Percentiles rank a stretch among this genome's conserved stretches.
Evolutionary conservation across 345 rosid genomes (phyloP).

Genomic region (Eutrema yunnanense): DNA sequence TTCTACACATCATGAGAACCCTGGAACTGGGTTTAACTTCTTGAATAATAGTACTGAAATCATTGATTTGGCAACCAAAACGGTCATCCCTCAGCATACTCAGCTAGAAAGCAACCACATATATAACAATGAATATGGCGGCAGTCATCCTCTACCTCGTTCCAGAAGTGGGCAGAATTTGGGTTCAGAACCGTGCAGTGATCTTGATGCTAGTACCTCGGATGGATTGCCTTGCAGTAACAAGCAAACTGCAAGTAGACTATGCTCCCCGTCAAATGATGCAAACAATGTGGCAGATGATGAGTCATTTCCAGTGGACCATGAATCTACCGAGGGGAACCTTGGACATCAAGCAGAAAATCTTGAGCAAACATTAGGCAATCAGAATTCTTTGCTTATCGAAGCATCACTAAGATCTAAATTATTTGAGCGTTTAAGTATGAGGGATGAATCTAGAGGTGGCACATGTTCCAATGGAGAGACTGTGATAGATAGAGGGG

Average conservation of each 20-base stretch:
- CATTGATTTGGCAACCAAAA: conserved; percentile 37
- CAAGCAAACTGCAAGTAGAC: conserved; percentile 37
- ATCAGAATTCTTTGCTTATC: conserved; percentile 53
- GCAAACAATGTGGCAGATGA: conserved; percentile 51
- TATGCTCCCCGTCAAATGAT: conserved; percentile 50
- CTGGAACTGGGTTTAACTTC: conserved; percentile 35
- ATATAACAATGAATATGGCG: conserved; percentile 13
- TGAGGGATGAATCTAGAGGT: conserved; percentile 39
- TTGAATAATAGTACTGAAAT: conserved; percentile 34
- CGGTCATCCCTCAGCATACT: conserved; percentile 37
- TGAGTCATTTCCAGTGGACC: conserved; percentile 48
- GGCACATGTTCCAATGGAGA: conserved; percentile 34
- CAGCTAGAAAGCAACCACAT: conserved; percentile 21
- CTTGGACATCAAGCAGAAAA: conserved; percentile 30
- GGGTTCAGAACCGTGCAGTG: conserved; percentile 81
- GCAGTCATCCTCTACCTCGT: conserved; percentile 17
- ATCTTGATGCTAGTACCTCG: conserved; percentile 82
- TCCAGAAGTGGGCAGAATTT: conserved; percentile 36
- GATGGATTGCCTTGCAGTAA: conserved; percentile 58
- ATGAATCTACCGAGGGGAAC: conserved; percentile 36
- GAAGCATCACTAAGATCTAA: conserved; percentile 87
- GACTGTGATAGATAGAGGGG: conserved; percentile 42
- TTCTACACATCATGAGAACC: conserved; percentile 37
- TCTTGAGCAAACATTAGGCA: conserved; percentile 30
- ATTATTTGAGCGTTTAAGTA: conserved; percentile 61